Evolutionary conservation across 306 rosid species (phyloP).

Genomic region (Cicer judaicum): DNA sequence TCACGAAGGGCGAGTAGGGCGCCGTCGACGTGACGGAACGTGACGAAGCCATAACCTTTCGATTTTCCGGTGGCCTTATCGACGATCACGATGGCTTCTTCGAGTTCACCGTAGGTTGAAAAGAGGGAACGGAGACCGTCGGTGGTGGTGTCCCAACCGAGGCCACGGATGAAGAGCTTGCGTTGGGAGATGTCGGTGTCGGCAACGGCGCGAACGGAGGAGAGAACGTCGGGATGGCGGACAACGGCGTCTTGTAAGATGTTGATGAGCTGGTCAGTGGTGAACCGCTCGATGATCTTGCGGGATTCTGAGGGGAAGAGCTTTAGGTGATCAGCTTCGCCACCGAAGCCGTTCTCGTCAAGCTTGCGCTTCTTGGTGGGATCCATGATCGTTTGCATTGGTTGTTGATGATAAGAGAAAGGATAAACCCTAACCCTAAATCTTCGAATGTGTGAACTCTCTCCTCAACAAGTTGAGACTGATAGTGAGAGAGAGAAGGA

Average conservation of each 20-base stretch:
- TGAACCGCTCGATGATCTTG: constrained; percentile 79
- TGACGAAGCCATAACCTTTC: constrained; percentile 91
- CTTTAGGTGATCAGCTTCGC: constrained; percentile 30
- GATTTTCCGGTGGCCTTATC: constrained; percentile 87
- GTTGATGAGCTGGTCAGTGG: constrained; percentile 71
- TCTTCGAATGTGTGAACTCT: constrained; percentile 14
- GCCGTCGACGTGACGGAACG: constrained; percentile 83
- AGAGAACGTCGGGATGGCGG: constrained; percentile 80
- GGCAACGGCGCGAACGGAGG: constrained; percentile 70
- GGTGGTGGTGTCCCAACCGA: constrained; percentile 94
- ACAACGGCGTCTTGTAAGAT: constrained; percentile 73
- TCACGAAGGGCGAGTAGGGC: constrained; percentile 88
- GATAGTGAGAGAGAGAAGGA: background rate
- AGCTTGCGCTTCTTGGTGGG: constrained; percentile 82
- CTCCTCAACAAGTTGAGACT: background rate
- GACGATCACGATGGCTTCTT: constrained; percentile 86
- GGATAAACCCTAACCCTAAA: constrained; percentile 64
- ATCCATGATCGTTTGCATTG: constrained; percentile 56
- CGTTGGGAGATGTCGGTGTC: constrained; percentile 85
- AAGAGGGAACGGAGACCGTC: constrained; percentile 88
- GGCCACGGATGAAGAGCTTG: constrained; percentile 92
- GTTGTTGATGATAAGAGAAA: background rate
- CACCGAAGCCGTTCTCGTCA: constrained; percentile 74
- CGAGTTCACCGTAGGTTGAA: constrained; percentile 89
- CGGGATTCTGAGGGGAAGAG: constrained; percentile 78